Percentiles rank a stretch among this genome's conserved stretches.
These are phyloP conservation scores for Smallanthus sonchifolius DNA, from an alignment of 129 eudicot species.

Conservation along the genomic window DNA sequence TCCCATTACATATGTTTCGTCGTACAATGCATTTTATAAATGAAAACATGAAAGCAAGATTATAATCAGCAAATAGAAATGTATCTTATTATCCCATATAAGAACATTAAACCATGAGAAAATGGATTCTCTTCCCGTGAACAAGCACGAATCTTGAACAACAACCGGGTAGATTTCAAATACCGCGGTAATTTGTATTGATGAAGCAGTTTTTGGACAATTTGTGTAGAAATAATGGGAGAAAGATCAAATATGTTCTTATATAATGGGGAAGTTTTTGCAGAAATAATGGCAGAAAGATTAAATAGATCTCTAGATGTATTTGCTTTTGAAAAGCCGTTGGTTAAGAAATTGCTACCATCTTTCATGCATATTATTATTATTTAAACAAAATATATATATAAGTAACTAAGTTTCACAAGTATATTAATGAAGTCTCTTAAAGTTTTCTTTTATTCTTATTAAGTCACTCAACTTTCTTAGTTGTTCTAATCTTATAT, in stretches of 20 bases:
- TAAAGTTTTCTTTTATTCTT: too few relatives aligned
- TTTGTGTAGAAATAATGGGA: background rate
- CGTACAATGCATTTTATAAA: background rate
- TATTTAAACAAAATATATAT: too few relatives aligned
- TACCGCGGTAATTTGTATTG: background rate
- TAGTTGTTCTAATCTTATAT: too few relatives aligned
- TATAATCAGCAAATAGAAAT: background rate
- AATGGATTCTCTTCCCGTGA: slow-evolving; percentile 4
- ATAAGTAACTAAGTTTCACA: too few relatives aligned
- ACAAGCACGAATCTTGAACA: slow-evolving; percentile 9
- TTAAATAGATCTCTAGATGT: background rate
- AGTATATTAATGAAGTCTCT: too few relatives aligned
- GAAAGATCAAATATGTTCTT: background rate
- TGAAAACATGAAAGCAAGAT: background rate
- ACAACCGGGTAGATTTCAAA: slow-evolving; percentile 10
- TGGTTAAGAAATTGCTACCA: background rate
- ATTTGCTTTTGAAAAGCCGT: background rate
- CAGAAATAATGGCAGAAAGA: background rate
- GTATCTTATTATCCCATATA: background rate
- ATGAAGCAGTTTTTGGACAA: slow-evolving; percentile 1
- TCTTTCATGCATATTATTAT: too few relatives aligned
- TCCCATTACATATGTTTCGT: background rate
- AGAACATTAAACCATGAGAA: background rate
- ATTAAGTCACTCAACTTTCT: too few relatives aligned
- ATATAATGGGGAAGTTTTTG: background rate